A percentile compares a stretch with the other conserved stretches of the same genome.
Evolutionary conservation across 768 basidiomycete genomes (phyloP).

Genomic region (Suillus alpinus): DNA sequence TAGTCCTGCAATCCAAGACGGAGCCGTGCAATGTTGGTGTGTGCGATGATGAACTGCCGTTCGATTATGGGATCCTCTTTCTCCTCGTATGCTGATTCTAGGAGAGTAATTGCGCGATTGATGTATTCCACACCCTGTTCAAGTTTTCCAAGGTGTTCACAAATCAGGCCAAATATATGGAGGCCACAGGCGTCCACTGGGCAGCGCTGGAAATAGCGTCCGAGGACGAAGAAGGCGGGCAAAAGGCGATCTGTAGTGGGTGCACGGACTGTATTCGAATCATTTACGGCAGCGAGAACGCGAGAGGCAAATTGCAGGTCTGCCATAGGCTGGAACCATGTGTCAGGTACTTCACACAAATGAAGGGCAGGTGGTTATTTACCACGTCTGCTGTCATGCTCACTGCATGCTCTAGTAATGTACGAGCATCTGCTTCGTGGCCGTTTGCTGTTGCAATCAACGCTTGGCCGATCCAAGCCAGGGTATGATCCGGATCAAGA

Average conservation of each 20-base stretch:
- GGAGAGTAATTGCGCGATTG: conserved; percentile 57
- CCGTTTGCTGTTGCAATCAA: conserved; percentile 61
- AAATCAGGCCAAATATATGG: conserved; percentile 82
- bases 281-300: conserved; percentile 44
- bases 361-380: conserved; percentile 24
- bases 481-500: conserved; percentile 84
- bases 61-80: conserved; percentile 80
- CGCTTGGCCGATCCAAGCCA: conserved; percentile 91
- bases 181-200: conserved; percentile 72
- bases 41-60: conserved; percentile 74
- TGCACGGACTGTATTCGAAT: conserved; percentile 14
- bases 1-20: conserved; percentile 60
- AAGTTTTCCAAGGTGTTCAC: conserved; percentile 76
- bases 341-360: conserved; percentile 9
- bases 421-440: conserved; percentile 57
- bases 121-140: conserved; percentile 59
- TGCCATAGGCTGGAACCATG: conserved; percentile 60
- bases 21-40: conserved; percentile 77
- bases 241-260: conserved; percentile 49
- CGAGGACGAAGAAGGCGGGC: conserved; percentile 78
- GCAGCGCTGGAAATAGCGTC: conserved; percentile 66
- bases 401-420: conserved; percentile 73
- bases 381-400: conserved; percentile 57
- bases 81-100: conserved; percentile 89
- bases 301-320: conserved; percentile 74